Conservation (phyloP, 1,284 basidiomycete genomes). For the Inonotus hispidus region DNA sequence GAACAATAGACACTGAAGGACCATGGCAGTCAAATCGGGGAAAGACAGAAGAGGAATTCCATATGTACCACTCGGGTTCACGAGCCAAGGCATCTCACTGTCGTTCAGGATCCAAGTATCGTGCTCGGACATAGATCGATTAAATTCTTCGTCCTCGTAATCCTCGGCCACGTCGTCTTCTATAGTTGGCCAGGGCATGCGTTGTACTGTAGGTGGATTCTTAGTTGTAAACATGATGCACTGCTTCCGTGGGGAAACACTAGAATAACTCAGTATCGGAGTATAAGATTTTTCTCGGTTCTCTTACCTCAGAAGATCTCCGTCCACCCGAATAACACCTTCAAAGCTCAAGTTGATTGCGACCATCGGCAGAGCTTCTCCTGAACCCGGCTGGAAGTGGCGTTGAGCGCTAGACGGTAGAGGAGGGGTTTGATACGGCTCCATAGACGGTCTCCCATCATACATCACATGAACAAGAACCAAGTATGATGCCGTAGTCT, state of each 20-base stretch:
- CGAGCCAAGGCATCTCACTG: slow-evolving; percentile 65
- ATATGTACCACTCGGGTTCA: slow-evolving; percentile 56
- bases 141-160: slow-evolving; percentile 21
- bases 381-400: slow-evolving; percentile 72
- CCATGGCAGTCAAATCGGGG: neutral
- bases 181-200: slow-evolving; percentile 71
- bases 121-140: slow-evolving; percentile 34
- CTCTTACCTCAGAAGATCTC: slow-evolving; percentile 62
- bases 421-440: slow-evolving; percentile 48
- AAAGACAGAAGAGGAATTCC: neutral
- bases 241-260: slow-evolving; percentile 66
- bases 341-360: slow-evolving; percentile 67
- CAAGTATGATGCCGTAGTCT: slow-evolving; percentile 77
- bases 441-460: slow-evolving; percentile 42
- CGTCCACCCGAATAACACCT: slow-evolving; percentile 78
- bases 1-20: slow-evolving; percentile 45
- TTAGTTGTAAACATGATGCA: slow-evolving; percentile 68
- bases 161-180: slow-evolving; percentile 37
- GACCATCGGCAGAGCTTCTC: slow-evolving; percentile 66
- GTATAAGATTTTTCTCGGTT: slow-evolving; percentile 26
- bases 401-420: slow-evolving; percentile 50
- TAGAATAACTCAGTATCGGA: slow-evolving; percentile 26
- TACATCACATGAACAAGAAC: slow-evolving; percentile 70
- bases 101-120: slow-evolving; percentile 72
- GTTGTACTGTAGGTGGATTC: slow-evolving; percentile 65